Percentiles rank a stretch among this genome's conserved stretches.
phyloP scores from a whole-genome alignment of 176 grass and related monocot species.

The Eragrostis curvula region DNA sequence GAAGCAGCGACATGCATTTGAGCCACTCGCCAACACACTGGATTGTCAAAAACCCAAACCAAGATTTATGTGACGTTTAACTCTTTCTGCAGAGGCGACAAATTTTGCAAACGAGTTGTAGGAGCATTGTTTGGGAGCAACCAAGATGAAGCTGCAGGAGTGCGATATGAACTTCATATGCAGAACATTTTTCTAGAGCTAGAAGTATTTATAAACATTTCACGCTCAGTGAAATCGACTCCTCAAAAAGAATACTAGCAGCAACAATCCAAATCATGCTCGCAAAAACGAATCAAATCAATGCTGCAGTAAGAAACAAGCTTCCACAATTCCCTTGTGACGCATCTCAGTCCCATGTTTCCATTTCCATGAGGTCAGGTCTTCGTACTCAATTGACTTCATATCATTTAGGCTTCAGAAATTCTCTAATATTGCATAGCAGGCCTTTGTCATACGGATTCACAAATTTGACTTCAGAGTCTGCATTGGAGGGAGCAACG shows the following conservation, averaged over 20 bases:
- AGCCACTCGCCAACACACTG: too few species aligned
- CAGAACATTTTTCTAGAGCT: neutral
- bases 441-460: constrained; percentile 90
- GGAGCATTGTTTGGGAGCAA: neutral
- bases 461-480: constrained; percentile 63
- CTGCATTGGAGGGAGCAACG: constrained; percentile 37
- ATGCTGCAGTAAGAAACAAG: constrained; percentile 23
- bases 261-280: constrained; percentile 20
- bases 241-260: constrained; percentile 33
- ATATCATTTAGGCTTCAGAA: constrained; percentile 65
- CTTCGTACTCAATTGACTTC: constrained; percentile 31
- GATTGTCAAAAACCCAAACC: neutral
- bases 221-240: neutral
- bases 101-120: too few species aligned
- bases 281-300: constrained; percentile 27
- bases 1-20: too few species aligned
- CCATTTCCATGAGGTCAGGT: constrained; percentile 3
- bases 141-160: neutral
- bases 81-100: too few species aligned
- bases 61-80: neutral
- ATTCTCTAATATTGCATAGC: constrained; percentile 75
- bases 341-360: neutral
- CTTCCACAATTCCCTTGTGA: neutral
- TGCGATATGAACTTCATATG: neutral
- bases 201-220: constrained; percentile 8